These are phyloP conservation scores for Torulaspora gathmanii DNA, from an alignment of 805 yeast species.

Conservation along the genomic window DNA sequence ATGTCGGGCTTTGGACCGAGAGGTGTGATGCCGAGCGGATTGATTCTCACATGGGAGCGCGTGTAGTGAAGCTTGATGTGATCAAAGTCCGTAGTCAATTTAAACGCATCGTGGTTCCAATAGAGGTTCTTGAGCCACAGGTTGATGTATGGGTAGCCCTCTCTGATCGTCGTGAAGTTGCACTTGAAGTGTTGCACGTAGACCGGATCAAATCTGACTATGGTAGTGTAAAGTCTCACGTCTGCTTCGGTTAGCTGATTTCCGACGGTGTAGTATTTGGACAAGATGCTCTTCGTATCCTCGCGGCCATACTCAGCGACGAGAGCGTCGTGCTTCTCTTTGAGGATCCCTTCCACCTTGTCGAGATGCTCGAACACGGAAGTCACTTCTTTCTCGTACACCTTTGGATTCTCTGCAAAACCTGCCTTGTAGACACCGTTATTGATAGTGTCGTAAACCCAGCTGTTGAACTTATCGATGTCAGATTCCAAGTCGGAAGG, in stretches of 20 bases:
- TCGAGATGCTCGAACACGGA: conserved; percentile 65
- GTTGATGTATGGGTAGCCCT: conserved; percentile 71
- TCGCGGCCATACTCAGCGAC: conserved; percentile 21
- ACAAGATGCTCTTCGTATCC: conserved; percentile 16
- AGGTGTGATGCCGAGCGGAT: conserved; percentile 81
- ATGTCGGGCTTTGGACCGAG: conserved; percentile 79
- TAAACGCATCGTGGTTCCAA: conserved; percentile 71
- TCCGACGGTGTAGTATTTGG: conserved; percentile 50
- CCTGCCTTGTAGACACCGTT: conserved; percentile 93
- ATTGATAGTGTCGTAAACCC: conserved; percentile 83
- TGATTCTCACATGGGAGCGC: conserved; percentile 72
- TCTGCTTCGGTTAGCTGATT: conserved; percentile 83
- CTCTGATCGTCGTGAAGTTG: conserved; percentile 74
- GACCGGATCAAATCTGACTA: conserved; percentile 86
- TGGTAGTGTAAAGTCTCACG: conserved; percentile 78
- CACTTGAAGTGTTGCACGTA: conserved; percentile 95
- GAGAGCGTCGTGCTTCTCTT: conserved; percentile 38
- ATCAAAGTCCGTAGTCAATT: conserved; percentile 74
- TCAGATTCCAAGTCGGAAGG: conserved; percentile 50
- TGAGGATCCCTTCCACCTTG: conserved; percentile 59
- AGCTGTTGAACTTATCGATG: conserved; percentile 72
- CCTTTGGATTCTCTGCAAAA: conserved; percentile 78
- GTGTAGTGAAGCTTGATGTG: conserved; percentile 93
- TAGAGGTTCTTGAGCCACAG: conserved; percentile 78
- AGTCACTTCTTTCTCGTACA: conserved; percentile 64